Percentiles rank a stretch among this genome's conserved stretches.
phyloP scores from a whole-genome alignment of 2,329 filamentous ascomycete species.

The Rhinocladiella mackenziei region DNA sequence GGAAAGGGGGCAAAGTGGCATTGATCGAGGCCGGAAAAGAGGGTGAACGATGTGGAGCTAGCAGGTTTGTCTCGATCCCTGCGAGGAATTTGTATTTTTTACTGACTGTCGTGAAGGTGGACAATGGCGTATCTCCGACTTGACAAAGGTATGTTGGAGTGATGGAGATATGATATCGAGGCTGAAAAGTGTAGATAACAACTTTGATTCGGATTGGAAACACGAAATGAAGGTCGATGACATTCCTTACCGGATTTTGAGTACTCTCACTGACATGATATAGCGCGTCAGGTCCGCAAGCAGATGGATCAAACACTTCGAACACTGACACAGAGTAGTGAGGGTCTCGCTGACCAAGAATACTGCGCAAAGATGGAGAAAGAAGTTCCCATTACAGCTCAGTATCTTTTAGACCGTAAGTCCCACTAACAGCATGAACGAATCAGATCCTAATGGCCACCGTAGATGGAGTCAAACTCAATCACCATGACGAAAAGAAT shows the following conservation, averaged over 20 bases:
- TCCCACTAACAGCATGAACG: not conserved
- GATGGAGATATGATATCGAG: too few species aligned
- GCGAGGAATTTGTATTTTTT: not conserved
- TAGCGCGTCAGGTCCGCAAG: conserved; percentile 15
- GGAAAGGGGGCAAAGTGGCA: conserved; percentile 38
- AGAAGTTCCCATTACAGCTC: conserved; percentile 37
- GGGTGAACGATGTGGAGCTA: conserved; percentile 41
- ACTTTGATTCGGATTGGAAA: conserved; percentile 25
- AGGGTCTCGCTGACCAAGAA: conserved; percentile 38
- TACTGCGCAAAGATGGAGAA: conserved; percentile 40
- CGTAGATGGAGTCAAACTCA: conserved; percentile 30
- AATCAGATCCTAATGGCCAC: not conserved
- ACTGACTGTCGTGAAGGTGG: conserved; percentile 25
- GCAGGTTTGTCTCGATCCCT: conserved; percentile 28
- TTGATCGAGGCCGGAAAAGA: conserved; percentile 40
- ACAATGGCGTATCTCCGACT: conserved; percentile 43
- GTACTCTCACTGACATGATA: not conserved
- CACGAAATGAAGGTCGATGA: conserved; percentile 21
- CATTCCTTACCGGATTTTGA: too few species aligned
- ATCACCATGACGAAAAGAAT: conserved; percentile 41
- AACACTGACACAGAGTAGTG: conserved; percentile 11
- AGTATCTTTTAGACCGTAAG: conserved; percentile 36
- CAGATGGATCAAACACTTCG: not conserved
- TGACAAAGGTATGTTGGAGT: conserved; percentile 33
- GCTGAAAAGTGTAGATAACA: conserved; percentile 28